Conservation (phyloP, 2,329 filamentous ascomycete genomes). For the Fusarium penzigii region DNA sequence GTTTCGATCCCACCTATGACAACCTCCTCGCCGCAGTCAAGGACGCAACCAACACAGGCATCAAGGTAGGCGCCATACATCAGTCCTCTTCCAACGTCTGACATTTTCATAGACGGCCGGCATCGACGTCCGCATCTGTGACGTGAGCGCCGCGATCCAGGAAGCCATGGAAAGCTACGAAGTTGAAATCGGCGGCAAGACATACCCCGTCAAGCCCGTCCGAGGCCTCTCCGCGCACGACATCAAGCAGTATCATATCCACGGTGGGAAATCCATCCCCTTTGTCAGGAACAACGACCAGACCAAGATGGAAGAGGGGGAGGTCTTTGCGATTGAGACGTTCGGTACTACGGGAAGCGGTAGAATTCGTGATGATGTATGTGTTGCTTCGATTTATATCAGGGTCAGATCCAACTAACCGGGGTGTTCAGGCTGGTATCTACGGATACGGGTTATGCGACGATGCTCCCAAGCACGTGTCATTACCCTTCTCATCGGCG, state of each 20-base stretch:
- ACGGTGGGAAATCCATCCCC: conserved; percentile 85
- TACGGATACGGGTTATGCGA: conserved; percentile 52
- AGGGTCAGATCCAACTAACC: conserved; percentile 1
- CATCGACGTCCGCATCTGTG: conserved; percentile 83
- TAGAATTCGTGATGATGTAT: conserved; percentile 75
- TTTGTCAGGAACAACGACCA: conserved; percentile 81
- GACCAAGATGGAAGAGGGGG: conserved; percentile 95
- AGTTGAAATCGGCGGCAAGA: conserved; percentile 74
- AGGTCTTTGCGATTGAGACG: conserved; percentile 90
- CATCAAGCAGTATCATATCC: conserved; percentile 82
- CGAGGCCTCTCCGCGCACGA: conserved; percentile 83
- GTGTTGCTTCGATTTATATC: not conserved
- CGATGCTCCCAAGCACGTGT: conserved; percentile 35
- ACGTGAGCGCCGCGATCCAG: conserved; percentile 79
- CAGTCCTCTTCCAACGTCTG: not conserved
- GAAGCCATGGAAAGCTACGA: conserved; percentile 92
- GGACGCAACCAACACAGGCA: conserved; percentile 78
- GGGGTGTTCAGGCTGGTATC: conserved; percentile 41
- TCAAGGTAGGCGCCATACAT: conserved; percentile 48
- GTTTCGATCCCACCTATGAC: conserved; percentile 72
- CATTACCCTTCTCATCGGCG: conserved; percentile 51
- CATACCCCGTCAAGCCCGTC: conserved; percentile 78
- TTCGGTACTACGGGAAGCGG: conserved; percentile 89
- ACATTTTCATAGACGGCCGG: conserved; percentile 53
- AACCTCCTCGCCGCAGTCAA: conserved; percentile 70